Conservation (phyloP, 805 yeast genomes). For the Candida saitoana region DNA sequence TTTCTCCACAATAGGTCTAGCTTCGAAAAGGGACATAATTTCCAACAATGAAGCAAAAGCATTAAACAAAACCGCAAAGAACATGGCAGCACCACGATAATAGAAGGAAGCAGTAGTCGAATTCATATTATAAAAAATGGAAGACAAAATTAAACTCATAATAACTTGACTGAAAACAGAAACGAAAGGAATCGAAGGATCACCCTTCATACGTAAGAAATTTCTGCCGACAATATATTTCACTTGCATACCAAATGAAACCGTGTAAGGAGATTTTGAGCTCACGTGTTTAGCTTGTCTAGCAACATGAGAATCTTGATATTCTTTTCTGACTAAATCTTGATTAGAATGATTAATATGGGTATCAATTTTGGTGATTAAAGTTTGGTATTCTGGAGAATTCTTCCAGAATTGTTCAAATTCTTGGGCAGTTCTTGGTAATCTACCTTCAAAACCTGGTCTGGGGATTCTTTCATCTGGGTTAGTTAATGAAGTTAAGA, state of each 20-base stretch:
- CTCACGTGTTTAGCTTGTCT: constrained; percentile 39
- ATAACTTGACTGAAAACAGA: constrained; percentile 49
- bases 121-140: constrained; percentile 52
- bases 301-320: constrained; percentile 24
- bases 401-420: constrained; percentile 58
- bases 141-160: constrained; percentile 58
- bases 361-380: constrained; percentile 40
- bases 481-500: constrained; percentile 62
- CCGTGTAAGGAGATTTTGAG: constrained; percentile 33
- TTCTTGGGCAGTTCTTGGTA: constrained; percentile 54
- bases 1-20: constrained; percentile 63
- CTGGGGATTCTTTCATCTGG: constrained; percentile 52
- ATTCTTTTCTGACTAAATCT: constrained; percentile 14
- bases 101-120: constrained; percentile 52
- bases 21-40: constrained; percentile 53
- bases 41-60: constrained; percentile 60
- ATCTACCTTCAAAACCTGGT: constrained; percentile 47
- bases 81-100: constrained; percentile 60
- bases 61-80: constrained; percentile 57
- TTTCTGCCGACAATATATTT: constrained; percentile 52
- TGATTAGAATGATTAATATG: constrained; percentile 28
- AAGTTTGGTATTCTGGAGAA: constrained; percentile 46
- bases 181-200: constrained; percentile 50
- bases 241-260: constrained; percentile 47
- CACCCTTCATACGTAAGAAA: constrained; percentile 51